Conservation (phyloP, 208 protist genomes). For the Acanthamoeba comandoni region DNA sequence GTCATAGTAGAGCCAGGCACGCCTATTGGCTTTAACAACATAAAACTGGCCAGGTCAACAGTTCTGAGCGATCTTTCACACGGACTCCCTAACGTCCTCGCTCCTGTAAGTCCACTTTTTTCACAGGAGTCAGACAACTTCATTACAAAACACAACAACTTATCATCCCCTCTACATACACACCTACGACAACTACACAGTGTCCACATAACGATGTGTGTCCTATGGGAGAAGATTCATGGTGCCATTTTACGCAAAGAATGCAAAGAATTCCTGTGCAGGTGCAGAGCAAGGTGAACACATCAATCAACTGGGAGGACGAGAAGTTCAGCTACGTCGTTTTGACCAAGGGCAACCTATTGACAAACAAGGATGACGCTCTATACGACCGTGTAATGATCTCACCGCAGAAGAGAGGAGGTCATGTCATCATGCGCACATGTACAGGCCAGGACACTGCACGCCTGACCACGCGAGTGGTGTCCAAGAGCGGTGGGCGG, state of each 20-base stretch:
- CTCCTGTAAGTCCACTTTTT: slow-evolving; percentile 59
- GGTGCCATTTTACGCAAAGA: slow-evolving; percentile 65
- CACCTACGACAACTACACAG: too few species aligned
- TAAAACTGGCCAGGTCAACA: neutral
- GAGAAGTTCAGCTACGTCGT: slow-evolving; percentile 56
- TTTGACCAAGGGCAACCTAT: slow-evolving; percentile 49
- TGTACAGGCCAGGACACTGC: neutral
- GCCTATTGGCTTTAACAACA: slow-evolving; percentile 48
- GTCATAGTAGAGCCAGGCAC: slow-evolving; percentile 51
- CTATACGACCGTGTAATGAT: slow-evolving; percentile 23
- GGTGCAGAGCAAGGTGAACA: neutral
- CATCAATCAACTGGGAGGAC: slow-evolving; percentile 69
- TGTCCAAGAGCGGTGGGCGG: slow-evolving; percentile 20
- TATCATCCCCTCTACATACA: too few species aligned
- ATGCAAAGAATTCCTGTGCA: slow-evolving; percentile 62
- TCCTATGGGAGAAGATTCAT: slow-evolving; percentile 54
- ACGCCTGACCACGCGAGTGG: neutral
- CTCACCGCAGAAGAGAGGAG: slow-evolving; percentile 30
- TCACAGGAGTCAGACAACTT: too few species aligned
- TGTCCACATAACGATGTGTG: slow-evolving; percentile 45
- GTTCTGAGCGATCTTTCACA: slow-evolving; percentile 11
- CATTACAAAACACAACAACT: too few species aligned
- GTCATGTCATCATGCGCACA: slow-evolving; percentile 53
- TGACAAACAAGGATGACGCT: slow-evolving; percentile 18
- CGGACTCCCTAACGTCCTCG: slow-evolving; percentile 50